Base-by-base conservation (phyloP, 1,139 yeast genomes). In the Suhomyces kunorum region DNA sequence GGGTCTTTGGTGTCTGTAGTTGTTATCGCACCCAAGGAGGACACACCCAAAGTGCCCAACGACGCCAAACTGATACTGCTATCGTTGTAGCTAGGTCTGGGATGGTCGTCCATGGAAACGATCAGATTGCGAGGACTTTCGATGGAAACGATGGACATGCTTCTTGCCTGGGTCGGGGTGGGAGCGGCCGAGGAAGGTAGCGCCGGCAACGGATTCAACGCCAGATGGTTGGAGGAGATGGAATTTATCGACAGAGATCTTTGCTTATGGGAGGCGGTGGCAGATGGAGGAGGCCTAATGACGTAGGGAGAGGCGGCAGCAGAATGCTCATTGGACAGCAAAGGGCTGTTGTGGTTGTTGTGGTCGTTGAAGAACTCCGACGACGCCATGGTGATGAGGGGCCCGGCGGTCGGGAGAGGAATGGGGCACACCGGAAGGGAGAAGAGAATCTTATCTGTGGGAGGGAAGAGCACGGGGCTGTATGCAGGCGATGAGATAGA, bases 121-220 rank as follows among this genome's bases (percentile, higher is more conserved):
- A 71, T 70, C 32, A 74, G 68, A 47, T 71, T 71, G 34, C 76
- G 55, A 2, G 76, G 75, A 47, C 68, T 62, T 35, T 65, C 75
- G 28, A 69, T 50, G 47, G 71, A 64, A 12, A 64, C 67, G 12
- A 69, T 64, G 8, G 73, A 66, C 59, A 68, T 57, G 48, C 71
- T 64, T 30, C 75, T 48, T 13, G 53, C 42, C 42, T 54, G 46
- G 27, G 42, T 52, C 32, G 54, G 54, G 5, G 51, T 50, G 8
- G 48, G 45, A 14, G 44, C 41, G 12, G 35, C 34, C 32, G 42
- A 9, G 5, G 14, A 29, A 31, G 24, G 8, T 19, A 28, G 15
- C 24, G 28, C 29, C 33, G 30, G 18, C 24, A 36, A 34, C 28
- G 28, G 27, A 38, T 24, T 24, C 14, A 38, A 23, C 29, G 34